Evolutionary conservation across 257 asterid genomes (phyloP), one percentile per base, ranked within the genome.

Genomic region (Petunia axillaris): DNA sequence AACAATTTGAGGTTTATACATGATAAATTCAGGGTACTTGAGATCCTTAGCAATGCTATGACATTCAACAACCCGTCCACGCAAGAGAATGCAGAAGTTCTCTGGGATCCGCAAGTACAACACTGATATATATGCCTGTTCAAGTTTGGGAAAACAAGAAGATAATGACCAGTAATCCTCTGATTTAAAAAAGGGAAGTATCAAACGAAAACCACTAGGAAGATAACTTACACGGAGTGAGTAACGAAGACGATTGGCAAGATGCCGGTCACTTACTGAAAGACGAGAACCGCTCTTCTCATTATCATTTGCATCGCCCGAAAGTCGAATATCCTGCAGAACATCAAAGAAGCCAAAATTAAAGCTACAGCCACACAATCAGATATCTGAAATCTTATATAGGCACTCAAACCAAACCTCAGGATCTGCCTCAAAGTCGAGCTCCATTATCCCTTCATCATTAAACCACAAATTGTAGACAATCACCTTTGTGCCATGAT

Each of bases 71-170:
- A 76, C 82, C 81, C 82, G 87, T 60, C 98, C 97, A 82, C 99
- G 94, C 86, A 95, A 82, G 73, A 92, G 36, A 67, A 93, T 89
- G 84, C 78, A 70, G 85, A 95, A 93, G 75, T 87, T 87, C 76
- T 83, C 85, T 14, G 93, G 94, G 57, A 84, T 80, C 74, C 83
- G 91, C 87, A 93, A 82, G 86, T 95, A 95, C 84, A 95, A 87
- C 74, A 95, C 76, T 64, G 98, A 93, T 85, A 95, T 86, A 86
- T 95, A 95, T 77, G 95, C 97, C 99, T 95, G 96, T 83, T 83
- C 81, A 75, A 71, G 82, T 46, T 35, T 43, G 60, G 60, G 35
- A 71, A 59, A 71, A 43, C 77, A 71, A 50, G 77, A 71, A 35
- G 77, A 71, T 71, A 71, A 71, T 48, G 77, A 71, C 77, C 35